Percentiles rank a stretch among this genome's conserved stretches.
These are phyloP conservation scores for Zymoseptoria tritici DNA, from an alignment of 2,329 filamentous ascomycete genomes.

Conservation along the genomic window DNA sequence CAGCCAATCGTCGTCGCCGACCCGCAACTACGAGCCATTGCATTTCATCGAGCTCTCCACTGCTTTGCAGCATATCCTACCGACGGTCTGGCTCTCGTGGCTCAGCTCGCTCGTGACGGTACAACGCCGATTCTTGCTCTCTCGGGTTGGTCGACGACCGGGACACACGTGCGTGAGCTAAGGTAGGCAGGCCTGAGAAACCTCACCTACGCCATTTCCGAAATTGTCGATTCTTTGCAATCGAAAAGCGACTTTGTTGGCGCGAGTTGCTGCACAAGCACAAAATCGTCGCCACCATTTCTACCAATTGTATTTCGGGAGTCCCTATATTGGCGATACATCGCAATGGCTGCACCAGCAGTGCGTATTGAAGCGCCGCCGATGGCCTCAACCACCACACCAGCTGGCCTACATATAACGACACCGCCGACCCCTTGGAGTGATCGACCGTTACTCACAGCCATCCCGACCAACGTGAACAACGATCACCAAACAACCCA, in stretches of 20 bases:
- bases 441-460: neutral
- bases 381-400: neutral
- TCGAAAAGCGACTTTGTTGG: conserved; percentile 13
- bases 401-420: neutral
- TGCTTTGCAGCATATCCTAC: neutral
- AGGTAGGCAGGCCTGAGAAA: neutral
- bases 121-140: conserved; percentile 13
- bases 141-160: neutral
- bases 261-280: conserved; percentile 23
- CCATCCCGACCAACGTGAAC: neutral
- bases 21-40: neutral
- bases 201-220: conserved; percentile 5
- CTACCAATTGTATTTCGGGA: conserved; percentile 25
- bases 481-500: neutral
- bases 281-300: conserved; percentile 22
- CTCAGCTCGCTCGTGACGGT: conserved; percentile 15
- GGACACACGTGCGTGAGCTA: neutral
- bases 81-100: neutral
- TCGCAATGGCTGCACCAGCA: conserved; percentile 15
- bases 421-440: neutral
- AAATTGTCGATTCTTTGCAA: conserved; percentile 9
- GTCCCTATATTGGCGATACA: conserved; percentile 23
- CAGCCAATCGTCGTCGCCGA: neutral
- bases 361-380: neutral
- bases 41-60: neutral